phyloP scores from a whole-genome alignment of 73 alveolate species.

The Tetrahymena thermophila region DNA sequence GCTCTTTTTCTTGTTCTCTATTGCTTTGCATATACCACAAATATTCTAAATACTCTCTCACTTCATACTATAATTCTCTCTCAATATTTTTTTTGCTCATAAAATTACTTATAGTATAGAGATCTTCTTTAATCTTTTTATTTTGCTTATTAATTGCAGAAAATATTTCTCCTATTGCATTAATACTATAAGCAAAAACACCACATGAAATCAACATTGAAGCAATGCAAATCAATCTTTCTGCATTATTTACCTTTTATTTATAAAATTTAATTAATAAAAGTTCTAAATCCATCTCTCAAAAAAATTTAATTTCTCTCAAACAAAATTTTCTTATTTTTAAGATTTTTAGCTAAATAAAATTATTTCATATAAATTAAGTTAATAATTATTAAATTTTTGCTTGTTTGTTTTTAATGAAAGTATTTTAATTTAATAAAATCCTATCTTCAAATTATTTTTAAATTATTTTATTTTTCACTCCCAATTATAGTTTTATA shows the following conservation, averaged over 20 bases:
- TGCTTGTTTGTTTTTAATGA: no score
- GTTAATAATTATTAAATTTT: no score
- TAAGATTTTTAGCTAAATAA: no score
- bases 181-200: not conserved
- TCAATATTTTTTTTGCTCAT: not conserved
- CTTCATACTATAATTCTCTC: not conserved
- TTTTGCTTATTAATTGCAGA: not conserved
- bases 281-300: not conserved
- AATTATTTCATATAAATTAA: no score
- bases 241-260: not conserved
- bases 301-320: no score
- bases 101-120: not conserved
- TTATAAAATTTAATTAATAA: not conserved
- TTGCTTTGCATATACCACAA: not conserved
- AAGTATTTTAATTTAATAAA: no score
- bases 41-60: not conserved
- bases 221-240: not conserved
- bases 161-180: not conserved
- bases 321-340: no score
- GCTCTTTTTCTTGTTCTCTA: not conserved
- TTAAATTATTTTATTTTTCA: no score
- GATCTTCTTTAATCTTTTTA: not conserved
- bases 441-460: no score
- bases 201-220: not conserved
- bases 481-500: no score